Percentiles rank a stretch among this genome's conserved stretches.
Conservation (phyloP, 1,284 basidiomycete genomes). For the Heterobasidion irregulare region DNA sequence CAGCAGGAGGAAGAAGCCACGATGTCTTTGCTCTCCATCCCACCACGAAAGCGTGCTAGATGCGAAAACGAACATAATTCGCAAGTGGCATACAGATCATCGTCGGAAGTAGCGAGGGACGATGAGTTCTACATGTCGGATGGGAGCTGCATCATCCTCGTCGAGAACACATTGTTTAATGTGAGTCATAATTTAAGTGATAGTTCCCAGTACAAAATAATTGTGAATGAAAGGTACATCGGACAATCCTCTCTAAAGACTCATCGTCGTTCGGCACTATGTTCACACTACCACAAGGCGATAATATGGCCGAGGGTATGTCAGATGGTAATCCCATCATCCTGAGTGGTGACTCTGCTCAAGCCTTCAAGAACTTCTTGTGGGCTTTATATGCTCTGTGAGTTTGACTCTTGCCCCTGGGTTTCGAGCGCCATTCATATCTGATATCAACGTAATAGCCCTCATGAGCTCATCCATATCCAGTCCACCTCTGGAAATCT, state of each 20-base stretch:
- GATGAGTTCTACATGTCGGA: constrained; percentile 24
- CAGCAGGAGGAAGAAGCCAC: constrained; percentile 6
- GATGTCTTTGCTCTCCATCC: constrained; percentile 7
- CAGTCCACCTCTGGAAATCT: constrained; percentile 40
- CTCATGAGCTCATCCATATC: constrained; percentile 42
- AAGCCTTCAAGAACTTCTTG: constrained; percentile 57
- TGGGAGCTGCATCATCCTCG: constrained; percentile 24
- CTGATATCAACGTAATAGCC: constrained; percentile 26
- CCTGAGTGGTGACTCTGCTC: constrained; percentile 46
- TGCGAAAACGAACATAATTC: constrained; percentile 11
- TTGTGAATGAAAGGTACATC: constrained; percentile 42
- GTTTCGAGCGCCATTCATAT: background rate
- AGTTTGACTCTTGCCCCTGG: constrained; percentile 14
- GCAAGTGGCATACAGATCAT: background rate
- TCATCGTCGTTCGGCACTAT: constrained; percentile 52
- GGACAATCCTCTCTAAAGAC: constrained; percentile 52
- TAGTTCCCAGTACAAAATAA: background rate
- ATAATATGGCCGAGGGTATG: constrained; percentile 37
- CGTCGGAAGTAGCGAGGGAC: constrained; percentile 14
- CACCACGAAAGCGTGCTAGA: constrained; percentile 15
- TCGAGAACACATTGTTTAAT: constrained; percentile 27
- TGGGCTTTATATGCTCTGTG: constrained; percentile 54
- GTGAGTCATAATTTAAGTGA: constrained; percentile 13
- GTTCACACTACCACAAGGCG: constrained; percentile 52
- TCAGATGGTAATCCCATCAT: constrained; percentile 58